Conservation (phyloP, 176 grass and related monocot genomes). For the Ampelocalamus luodianensis region DNA sequence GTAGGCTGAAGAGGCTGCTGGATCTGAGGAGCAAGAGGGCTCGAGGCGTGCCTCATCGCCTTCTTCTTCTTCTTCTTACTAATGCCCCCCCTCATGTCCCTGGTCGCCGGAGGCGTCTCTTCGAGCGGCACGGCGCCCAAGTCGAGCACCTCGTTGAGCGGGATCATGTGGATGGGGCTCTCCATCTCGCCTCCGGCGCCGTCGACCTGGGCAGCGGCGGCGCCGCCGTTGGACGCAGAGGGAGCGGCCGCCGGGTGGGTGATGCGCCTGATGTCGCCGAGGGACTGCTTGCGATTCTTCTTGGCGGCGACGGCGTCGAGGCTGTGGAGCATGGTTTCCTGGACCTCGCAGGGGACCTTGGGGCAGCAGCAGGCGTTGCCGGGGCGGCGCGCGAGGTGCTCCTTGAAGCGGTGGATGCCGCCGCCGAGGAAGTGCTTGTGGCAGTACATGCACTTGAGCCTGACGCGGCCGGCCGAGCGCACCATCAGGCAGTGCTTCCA, state of each 20-base stretch:
- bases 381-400: conserved; percentile 88
- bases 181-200: background rate
- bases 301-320: conserved; percentile 66
- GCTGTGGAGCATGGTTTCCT: conserved; percentile 72
- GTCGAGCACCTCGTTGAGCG: conserved; percentile 59
- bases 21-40: conserved; percentile 4
- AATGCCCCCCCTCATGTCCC: conserved; percentile 40
- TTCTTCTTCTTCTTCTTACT: conserved; percentile 52
- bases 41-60: conserved; percentile 9
- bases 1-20: background rate
- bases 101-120: conserved; percentile 14
- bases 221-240: conserved; percentile 13
- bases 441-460: conserved; percentile 89
- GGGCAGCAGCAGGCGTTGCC: conserved; percentile 91
- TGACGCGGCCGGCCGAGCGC: conserved; percentile 59
- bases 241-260: background rate
- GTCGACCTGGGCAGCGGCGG: background rate
- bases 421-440: conserved; percentile 85
- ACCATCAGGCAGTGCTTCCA: conserved; percentile 96
- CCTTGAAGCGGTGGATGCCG: conserved; percentile 98
- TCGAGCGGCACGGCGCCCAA: conserved; percentile 38
- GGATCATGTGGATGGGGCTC: conserved; percentile 55
- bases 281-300: conserved; percentile 67
- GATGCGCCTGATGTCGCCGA: conserved; percentile 45
- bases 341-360: conserved; percentile 74